A percentile compares a stretch with the other conserved stretches of the same genome.
These are phyloP conservation scores for Bisporella sp. DNA, from an alignment of 2,329 filamentous ascomycete species.

Conservation along the genomic window DNA sequence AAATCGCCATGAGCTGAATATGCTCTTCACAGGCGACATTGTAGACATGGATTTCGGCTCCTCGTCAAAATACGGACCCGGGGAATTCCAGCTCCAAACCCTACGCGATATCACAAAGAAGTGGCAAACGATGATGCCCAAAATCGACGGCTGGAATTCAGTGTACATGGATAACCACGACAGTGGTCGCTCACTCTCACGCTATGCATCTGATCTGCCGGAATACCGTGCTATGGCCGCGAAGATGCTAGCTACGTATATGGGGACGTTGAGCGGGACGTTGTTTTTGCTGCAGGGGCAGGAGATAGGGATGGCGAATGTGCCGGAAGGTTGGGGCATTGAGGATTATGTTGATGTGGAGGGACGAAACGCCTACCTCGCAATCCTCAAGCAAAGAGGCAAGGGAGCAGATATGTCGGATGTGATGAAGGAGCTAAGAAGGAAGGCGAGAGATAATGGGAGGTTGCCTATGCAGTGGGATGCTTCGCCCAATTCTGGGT, in stretches of 20 bases:
- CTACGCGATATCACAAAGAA: conserved; percentile 41
- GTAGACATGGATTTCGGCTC: conserved; percentile 53
- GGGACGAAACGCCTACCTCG: conserved; percentile 41
- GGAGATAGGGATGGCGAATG: conserved; percentile 52
- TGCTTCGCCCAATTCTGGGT: conserved; percentile 48
- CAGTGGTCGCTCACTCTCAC: conserved; percentile 47
- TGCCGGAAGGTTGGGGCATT: conserved; percentile 45
- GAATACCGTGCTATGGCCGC: conserved; percentile 24
- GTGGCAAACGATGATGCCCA: conserved; percentile 45
- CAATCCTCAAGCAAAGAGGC: conserved; percentile 30
- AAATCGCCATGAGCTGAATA: conserved; percentile 53
- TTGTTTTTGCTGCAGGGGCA: conserved; percentile 54
- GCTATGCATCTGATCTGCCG: conserved; percentile 32
- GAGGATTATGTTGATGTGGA: conserved; percentile 43
- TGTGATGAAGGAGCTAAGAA: conserved; percentile 45
- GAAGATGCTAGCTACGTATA: conserved; percentile 46
- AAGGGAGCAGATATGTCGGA: conserved; percentile 32
- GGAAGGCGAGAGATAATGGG: conserved; percentile 57
- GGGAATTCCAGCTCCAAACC: conserved; percentile 38
- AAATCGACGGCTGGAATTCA: conserved; percentile 50
- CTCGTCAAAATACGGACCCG: conserved; percentile 43
- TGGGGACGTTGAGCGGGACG: conserved; percentile 44
- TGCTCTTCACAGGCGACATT: conserved; percentile 64
- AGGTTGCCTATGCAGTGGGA: conserved; percentile 66
- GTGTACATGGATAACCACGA: conserved; percentile 60